These are phyloP conservation scores for Skeletonema grethae DNA, from an alignment of 108 stramenopile species.

Conservation along the genomic window DNA sequence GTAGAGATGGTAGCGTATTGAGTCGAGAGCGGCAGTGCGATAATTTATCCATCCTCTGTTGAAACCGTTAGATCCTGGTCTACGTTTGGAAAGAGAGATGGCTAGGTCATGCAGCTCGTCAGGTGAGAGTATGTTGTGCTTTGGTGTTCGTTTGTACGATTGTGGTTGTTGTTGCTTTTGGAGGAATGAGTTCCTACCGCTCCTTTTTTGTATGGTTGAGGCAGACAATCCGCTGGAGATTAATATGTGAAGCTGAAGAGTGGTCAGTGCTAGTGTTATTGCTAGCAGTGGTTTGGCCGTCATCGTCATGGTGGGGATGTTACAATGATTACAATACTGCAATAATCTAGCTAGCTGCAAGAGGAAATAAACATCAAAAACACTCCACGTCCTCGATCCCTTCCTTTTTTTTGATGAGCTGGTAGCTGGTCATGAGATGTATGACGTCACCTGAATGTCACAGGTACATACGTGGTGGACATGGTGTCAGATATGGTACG, in stretches of 20 bases:
- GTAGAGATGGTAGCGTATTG: slow-evolving; percentile 42
- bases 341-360: too few species aligned
- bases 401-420: too few species aligned
- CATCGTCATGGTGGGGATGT: not conserved
- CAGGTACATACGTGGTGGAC: too few species aligned
- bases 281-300: not conserved
- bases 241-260: not conserved
- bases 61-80: slow-evolving; percentile 27
- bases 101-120: slow-evolving; percentile 36
- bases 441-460: too few species aligned
- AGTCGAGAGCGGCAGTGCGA: slow-evolving; percentile 16
- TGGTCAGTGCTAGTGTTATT: not conserved
- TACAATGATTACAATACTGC: too few species aligned
- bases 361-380: too few species aligned
- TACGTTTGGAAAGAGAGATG: slow-evolving; percentile 4
- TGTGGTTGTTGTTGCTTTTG: not conserved
- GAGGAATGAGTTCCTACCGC: slow-evolving; percentile 4
- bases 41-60: slow-evolving; percentile 40
- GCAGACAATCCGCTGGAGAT: not conserved
- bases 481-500: too few species aligned
- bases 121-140: slow-evolving; percentile 9
- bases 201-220: not conserved
- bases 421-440: too few species aligned
- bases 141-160: not conserved
- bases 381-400: too few species aligned